phyloP scores from a whole-genome alignment of 2,329 filamentous ascomycete species.

The Neofusicoccum kwambonambiense region DNA sequence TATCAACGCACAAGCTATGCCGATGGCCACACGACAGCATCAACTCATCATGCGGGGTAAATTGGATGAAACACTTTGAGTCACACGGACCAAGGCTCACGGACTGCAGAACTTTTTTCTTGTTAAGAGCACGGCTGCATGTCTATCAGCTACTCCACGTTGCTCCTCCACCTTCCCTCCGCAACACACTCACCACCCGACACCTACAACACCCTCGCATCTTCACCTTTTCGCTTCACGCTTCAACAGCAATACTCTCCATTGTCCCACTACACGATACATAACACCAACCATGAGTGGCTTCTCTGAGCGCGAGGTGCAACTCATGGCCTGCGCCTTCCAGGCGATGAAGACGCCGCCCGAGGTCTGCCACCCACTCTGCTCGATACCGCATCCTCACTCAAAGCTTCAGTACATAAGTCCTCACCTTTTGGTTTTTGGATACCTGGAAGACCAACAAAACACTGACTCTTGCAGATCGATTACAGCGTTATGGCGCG shows the following conservation, averaged over 20 bases:
- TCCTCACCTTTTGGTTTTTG: not conserved
- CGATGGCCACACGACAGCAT: not conserved
- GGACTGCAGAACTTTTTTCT: not conserved
- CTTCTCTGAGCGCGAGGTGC: conserved; percentile 13
- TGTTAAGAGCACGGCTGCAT: not conserved
- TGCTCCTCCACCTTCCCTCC: not conserved
- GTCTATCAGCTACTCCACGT: not conserved
- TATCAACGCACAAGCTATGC: not conserved
- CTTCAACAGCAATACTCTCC: too few species aligned
- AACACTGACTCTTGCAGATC: conserved; percentile 25
- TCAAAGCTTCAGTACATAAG: not conserved
- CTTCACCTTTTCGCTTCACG: not conserved
- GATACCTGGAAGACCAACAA: too few species aligned
- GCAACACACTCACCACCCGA: not conserved
- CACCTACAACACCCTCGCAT: too few species aligned
- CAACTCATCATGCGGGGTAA: not conserved
- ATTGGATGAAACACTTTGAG: not conserved
- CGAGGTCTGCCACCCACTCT: not conserved
- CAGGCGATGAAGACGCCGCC: conserved; percentile 12
- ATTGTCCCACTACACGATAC: too few species aligned
- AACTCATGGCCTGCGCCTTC: conserved; percentile 20
- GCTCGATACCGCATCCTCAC: not conserved
- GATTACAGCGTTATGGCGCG: conserved; percentile 38
- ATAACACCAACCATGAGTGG: not conserved
- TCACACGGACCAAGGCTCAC: conserved; percentile 2